Base-by-base conservation (phyloP, 2,329 filamentous ascomycete species). In the Botrytis fragariae region DNA sequence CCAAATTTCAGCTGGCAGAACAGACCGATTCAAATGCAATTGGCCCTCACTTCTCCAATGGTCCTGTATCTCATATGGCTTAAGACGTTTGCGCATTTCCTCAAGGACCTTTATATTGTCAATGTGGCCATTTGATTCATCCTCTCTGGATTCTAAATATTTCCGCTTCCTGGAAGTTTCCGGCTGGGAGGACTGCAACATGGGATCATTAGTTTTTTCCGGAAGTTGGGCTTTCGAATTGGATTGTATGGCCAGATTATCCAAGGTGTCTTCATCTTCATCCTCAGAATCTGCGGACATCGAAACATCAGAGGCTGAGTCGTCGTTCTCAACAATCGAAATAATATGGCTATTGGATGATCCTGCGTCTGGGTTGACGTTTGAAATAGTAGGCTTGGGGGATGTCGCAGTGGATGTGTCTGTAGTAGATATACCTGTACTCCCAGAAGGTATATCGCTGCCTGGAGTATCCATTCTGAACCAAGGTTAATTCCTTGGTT, bases 1-100 rank as follows among this genome's bases (percentile, higher is more conserved):
- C 91, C 91, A 93, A 79, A 92, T 83, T 82, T 90, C 88, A 77
- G 85, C 84, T 79, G 90, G 87, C 73, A 91, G 84, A 76, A 82
- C 75, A 73, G 76, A 78, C 71, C 71, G 77, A 71, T 81, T 77
- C 65, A 75, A 70, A 51, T 44, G 74, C 54, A 78, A 74, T 54
- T 73, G 62, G 67, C 74, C 74, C 57, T 79, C 72, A 60, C 74
- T 57, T 65, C 60, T 78, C 74, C 76, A 67, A 71, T 74, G 72
- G 37, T 45, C 69, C 69, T 74, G 73, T 57, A 32, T 65, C 57
- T 74, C 73, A 74, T 79, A 75, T 73, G 77, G 73, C 74, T 77
- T 80, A 29, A 77, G 73, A 68, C 80, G 80, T 69, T 81, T 81
- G 51, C 74, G 70, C 60, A 72, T 71, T 69, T 78, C 76, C 65